Evolutionary conservation across 306 rosid species (phyloP), one percentile per base, ranked within the genome.

Genomic region (Sicyos edulis): DNA sequence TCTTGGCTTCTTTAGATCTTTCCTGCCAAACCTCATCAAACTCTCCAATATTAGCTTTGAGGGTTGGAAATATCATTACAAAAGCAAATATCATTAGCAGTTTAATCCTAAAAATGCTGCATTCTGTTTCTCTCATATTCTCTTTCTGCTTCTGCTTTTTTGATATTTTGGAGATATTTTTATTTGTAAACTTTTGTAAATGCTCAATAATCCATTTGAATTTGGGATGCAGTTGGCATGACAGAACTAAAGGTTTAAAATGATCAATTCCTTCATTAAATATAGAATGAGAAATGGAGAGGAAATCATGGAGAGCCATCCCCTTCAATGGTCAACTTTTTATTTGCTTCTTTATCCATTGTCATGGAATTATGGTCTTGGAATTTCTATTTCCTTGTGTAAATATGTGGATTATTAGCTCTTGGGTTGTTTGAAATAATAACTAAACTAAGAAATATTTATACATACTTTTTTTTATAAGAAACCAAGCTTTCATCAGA

Each of bases 1-100:
- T 44, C 59, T 64, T 57, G 54, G 89, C 86, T 19, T 79, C 82
- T 47, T 16, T 9, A 2, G 82, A 73, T 70, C 90, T 77, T 22
- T 65, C 6, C 61, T 72, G 60, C 91, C 95, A 86, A 0, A 40
- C 66, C 55, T 64, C 77, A 37, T 86, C 89, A 8, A 75, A 76
- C 26, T 79, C 68, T 8, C 42, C 83, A 59, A 78, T 83, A 34
- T 77, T 53, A 47, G 85, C 89, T 10, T 26, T 72, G 4, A 76
- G 47, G 17, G 60, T 62, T 8, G 82, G 82, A 40, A 79, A 17
- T 6, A 70, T 59, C 63, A 83, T 56, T 20, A 3, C 59, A 20
- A 60, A 56, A 19, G 73, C 76, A 70, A 62, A 68, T 12, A 78
- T 62, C 32, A 82, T n/a, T 5, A 82, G 53, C 81, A 86, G 71